Conservation (phyloP, 2,329 filamentous ascomycete species). For the Scopulariopsis brevicaulis region DNA sequence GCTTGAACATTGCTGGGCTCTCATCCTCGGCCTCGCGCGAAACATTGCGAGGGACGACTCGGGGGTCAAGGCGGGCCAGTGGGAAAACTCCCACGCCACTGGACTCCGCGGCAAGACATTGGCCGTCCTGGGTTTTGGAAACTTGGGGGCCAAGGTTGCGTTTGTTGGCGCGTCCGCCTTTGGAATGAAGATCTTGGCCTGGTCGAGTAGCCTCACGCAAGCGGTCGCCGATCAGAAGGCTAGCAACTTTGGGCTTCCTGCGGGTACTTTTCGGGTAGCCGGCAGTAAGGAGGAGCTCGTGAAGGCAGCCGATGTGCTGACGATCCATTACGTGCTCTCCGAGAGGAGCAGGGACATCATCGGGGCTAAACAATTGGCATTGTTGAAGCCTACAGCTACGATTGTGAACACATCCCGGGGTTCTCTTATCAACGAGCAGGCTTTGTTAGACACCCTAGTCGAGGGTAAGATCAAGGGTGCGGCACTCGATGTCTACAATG, state of each 20-base stretch:
- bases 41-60: constrained; percentile 60
- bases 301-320: constrained; percentile 52
- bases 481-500: constrained; percentile 59
- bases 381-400: constrained; percentile 53
- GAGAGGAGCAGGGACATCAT: constrained; percentile 56
- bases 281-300: constrained; percentile 60
- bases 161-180: constrained; percentile 59
- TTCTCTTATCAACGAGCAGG: constrained; percentile 52
- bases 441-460: constrained; percentile 45
- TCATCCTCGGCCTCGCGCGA: constrained; percentile 56
- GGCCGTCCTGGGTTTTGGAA: constrained; percentile 63
- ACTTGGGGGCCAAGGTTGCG: constrained; percentile 57
- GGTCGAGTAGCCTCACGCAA: constrained; percentile 71
- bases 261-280: constrained; percentile 46
- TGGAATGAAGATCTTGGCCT: constrained; percentile 66
- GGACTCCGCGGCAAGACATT: constrained; percentile 59
- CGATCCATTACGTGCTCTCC: constrained; percentile 60
- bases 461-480: constrained; percentile 49
- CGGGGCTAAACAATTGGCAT: constrained; percentile 40
- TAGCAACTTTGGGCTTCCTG: constrained; percentile 17
- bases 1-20: constrained; percentile 56
- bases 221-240: constrained; percentile 61
- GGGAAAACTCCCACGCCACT: constrained; percentile 59
- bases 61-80: constrained; percentile 53
- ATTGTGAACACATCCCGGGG: constrained; percentile 62